Conservation (phyloP, 139 green algal genomes). For the Helicosporidium sp. region DNA sequence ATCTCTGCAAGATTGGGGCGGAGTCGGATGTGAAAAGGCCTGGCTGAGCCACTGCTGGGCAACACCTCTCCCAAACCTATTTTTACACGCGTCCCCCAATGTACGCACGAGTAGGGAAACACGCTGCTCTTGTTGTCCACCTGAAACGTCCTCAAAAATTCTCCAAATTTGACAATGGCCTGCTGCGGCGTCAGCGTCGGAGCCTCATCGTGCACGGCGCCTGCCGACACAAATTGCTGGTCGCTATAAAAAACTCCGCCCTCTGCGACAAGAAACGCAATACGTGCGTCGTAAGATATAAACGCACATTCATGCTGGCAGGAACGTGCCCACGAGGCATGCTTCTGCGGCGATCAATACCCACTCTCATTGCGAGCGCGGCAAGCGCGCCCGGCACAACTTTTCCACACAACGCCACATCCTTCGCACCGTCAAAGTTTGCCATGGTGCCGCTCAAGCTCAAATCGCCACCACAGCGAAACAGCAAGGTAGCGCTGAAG, state of each 20-base stretch:
- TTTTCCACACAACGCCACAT: no score
- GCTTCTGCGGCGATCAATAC: constrained; percentile 4
- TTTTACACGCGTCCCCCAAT: no score
- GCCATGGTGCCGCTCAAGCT: no score
- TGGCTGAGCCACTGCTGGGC: no score
- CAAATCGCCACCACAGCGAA: no score
- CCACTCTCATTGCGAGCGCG: no score
- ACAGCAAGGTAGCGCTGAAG: no score
- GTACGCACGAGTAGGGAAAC: constrained; percentile 21
- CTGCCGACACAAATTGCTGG: constrained; percentile 21
- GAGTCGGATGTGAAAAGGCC: no score
- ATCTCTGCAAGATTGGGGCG: constrained; percentile 33
- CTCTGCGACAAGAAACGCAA: constrained; percentile 10
- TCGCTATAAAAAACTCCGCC: constrained; percentile 29
- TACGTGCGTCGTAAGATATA: not conserved
- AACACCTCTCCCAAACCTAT: no score
- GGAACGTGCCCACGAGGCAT: constrained; percentile 17
- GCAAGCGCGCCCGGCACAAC: no score
- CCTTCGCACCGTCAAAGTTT: no score
- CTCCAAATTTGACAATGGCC: constrained; percentile 26
- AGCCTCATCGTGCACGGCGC: constrained; percentile 2
- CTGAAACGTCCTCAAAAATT: constrained; percentile 35
- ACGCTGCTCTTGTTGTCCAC: constrained; percentile 9
- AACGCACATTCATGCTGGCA: no score
- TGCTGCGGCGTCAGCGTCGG: constrained; percentile 2